phyloP scores from a whole-genome alignment of 2,329 filamentous ascomycete genomes.

The Setomelanomma holmii region DNA sequence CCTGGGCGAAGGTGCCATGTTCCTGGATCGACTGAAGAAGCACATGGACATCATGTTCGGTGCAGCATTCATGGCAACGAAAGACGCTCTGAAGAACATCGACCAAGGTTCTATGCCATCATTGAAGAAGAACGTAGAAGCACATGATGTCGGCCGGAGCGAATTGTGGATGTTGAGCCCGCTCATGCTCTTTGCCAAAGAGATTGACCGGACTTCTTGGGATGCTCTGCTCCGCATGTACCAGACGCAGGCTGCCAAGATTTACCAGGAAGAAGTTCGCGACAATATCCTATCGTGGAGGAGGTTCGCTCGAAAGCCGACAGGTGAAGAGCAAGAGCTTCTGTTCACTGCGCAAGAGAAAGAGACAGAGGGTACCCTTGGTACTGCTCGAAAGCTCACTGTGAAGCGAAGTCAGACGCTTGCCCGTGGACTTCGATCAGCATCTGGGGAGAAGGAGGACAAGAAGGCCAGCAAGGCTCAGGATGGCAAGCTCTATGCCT shows the following conservation, averaged over 20 bases:
- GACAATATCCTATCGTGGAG: conserved; percentile 82
- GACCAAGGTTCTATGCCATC: conserved; percentile 57
- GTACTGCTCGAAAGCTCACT: conserved; percentile 84
- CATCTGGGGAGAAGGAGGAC: conserved; percentile 66
- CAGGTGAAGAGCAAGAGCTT: conserved; percentile 79
- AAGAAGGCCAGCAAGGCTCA: conserved; percentile 62
- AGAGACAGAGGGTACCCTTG: conserved; percentile 72
- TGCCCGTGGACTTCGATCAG: conserved; percentile 74
- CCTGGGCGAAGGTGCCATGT: conserved; percentile 73
- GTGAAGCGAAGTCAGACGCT: conserved; percentile 93
- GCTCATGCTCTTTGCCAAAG: conserved; percentile 84
- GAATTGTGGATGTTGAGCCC: conserved; percentile 88
- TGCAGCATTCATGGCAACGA: conserved; percentile 73
- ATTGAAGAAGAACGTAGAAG: conserved; percentile 69
- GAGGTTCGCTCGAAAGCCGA: conserved; percentile 75
- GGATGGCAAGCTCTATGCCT: conserved; percentile 73
- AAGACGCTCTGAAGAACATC: conserved; percentile 61
- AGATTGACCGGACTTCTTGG: conserved; percentile 84
- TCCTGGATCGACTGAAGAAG: conserved; percentile 79
- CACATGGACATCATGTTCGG: conserved; percentile 86
- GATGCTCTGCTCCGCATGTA: conserved; percentile 80
- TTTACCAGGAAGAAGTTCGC: conserved; percentile 84
- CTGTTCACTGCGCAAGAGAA: conserved; percentile 93
- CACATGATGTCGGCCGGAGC: conserved; percentile 75
- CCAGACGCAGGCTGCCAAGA: conserved; percentile 73